Conservation (phyloP, 495 filamentous ascomycete genomes). For the Tuber melanosporum region DNA sequence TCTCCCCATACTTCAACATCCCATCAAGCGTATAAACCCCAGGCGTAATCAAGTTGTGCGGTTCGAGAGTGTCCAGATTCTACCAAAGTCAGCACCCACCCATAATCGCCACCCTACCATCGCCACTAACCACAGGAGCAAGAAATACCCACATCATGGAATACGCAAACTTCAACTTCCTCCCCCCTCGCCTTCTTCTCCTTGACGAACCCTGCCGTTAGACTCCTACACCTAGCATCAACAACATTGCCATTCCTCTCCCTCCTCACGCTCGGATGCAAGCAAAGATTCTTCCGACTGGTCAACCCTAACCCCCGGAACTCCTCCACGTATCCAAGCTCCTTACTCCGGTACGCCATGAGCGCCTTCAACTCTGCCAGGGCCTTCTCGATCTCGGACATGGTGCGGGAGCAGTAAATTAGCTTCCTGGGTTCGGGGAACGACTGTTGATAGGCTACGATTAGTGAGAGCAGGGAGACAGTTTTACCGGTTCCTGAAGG, state of each 20-base stretch:
- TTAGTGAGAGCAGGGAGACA: slow-evolving; percentile 86
- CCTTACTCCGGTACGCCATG: slow-evolving; percentile 86
- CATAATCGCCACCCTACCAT: not conserved
- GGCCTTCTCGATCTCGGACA: slow-evolving; percentile 95
- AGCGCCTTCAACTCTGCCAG: slow-evolving; percentile 81
- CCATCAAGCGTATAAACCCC: slow-evolving; percentile 96
- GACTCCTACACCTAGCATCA: slow-evolving; percentile 86
- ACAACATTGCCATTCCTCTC: slow-evolving; percentile 93
- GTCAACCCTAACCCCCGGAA: slow-evolving; percentile 88
- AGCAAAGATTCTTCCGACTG: slow-evolving; percentile 92
- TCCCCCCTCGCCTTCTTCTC: slow-evolving; percentile 94
- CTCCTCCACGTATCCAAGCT: slow-evolving; percentile 82
- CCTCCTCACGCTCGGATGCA: slow-evolving; percentile 88
- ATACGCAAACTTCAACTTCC: slow-evolving; percentile 86
- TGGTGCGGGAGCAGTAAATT: slow-evolving; percentile 97
- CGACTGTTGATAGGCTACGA: slow-evolving; percentile 90
- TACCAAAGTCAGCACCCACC: slow-evolving; percentile 41
- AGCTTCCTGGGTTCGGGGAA: slow-evolving; percentile 87
- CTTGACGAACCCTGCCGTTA: slow-evolving; percentile 94
- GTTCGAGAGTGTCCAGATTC: slow-evolving; percentile 91
- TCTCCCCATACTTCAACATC: slow-evolving; percentile 76
- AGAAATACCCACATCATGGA: slow-evolving; percentile 66
- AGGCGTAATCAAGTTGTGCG: slow-evolving; percentile 84
- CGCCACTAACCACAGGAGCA: not conserved
- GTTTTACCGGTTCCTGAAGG: slow-evolving; percentile 99